Base-by-base conservation (phyloP, 2,329 filamentous ascomycete genomes). In the Hypoxylon sp. region DNA sequence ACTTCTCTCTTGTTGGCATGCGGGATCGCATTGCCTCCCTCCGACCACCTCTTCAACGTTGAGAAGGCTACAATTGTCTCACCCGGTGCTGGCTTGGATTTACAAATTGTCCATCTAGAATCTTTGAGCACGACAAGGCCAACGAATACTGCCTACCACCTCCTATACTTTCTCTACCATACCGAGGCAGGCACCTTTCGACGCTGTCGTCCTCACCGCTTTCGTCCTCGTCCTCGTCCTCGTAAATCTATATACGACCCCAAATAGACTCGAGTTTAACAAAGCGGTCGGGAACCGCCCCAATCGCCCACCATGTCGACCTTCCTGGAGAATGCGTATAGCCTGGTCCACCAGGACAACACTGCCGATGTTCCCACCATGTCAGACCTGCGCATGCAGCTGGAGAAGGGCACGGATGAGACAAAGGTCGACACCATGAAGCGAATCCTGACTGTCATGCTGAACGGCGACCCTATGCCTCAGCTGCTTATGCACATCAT, bases 401-500 rank as follows among this genome's bases (percentile, higher is more conserved):
- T 97, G 69, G 93, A 97, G 79, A 97, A 96, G 81, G 92, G 92
- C 68, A 94, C 85, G 61, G 93, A 97, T 76, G 92, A 97, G 77
- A 88, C 85, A 72, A 97, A 97, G 82, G 83, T 94, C 75, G 92
- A 97, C 67, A 97, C 92, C 58, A 96, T 96, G 92, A 96, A 95
- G 87, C 90, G 88, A 80, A 92, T 99, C 75, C 81, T 98, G 73
- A 96, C 91, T 63, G 87, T 97, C 73, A 98, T 99, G 95, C 86
- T 99, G 72, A 98, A 98, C 75, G 95, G 95, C 68, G 94, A 99
- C 73, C 88, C 95, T 35, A 95, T 99, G 89, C 90, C 93, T 21
- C 88, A 92, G 68, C 83, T 99, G 17, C 87, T 99, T 69, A 99
- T 99, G 95, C 95, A 98, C 80, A 99, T 99, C 73, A 99, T 99